phyloP scores from a whole-genome alignment of 2,329 filamentous ascomycete genomes.

The Neofusicoccum umdonicola region DNA sequence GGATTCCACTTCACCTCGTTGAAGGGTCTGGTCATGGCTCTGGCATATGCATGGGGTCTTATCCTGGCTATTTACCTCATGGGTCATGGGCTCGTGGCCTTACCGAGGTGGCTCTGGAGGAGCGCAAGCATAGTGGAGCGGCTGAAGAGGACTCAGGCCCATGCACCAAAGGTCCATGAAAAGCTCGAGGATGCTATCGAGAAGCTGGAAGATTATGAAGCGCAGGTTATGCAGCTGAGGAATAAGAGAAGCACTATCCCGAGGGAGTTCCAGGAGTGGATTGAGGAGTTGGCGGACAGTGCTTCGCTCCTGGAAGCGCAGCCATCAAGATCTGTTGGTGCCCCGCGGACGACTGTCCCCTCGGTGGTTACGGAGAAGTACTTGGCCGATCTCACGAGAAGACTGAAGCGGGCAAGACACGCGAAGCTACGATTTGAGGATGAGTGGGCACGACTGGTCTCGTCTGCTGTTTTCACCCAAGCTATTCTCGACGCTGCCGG shows the following conservation, averaged over 20 bases:
- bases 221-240: slow-evolving; percentile 74
- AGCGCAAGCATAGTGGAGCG: slow-evolving; percentile 74
- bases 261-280: slow-evolving; percentile 82
- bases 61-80: slow-evolving; percentile 93
- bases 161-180: slow-evolving; percentile 81
- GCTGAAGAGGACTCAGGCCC: slow-evolving; percentile 70
- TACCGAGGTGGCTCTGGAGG: slow-evolving; percentile 77
- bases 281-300: slow-evolving; percentile 85
- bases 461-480: slow-evolving; percentile 72
- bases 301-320: slow-evolving; percentile 65
- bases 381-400: slow-evolving; percentile 82
- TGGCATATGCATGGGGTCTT: slow-evolving; percentile 92
- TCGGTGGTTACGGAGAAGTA: slow-evolving; percentile 90
- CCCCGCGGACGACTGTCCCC: slow-evolving; percentile 53
- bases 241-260: slow-evolving; percentile 78
- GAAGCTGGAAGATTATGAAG: slow-evolving; percentile 76
- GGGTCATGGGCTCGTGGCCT: slow-evolving; percentile 92
- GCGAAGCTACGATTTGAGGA: slow-evolving; percentile 77
- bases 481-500: slow-evolving; percentile 78
- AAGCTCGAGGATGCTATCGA: slow-evolving; percentile 81
- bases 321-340: slow-evolving; percentile 24
- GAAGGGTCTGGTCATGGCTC: slow-evolving; percentile 84
- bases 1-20: slow-evolving; percentile 70
- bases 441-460: slow-evolving; percentile 80
- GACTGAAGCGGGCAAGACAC: slow-evolving; percentile 77